Evolutionary conservation across 2,329 filamentous ascomycete genomes (phyloP), one percentile per base, ranked within the genome.

Genomic region (Paecilomyces variotii): DNA sequence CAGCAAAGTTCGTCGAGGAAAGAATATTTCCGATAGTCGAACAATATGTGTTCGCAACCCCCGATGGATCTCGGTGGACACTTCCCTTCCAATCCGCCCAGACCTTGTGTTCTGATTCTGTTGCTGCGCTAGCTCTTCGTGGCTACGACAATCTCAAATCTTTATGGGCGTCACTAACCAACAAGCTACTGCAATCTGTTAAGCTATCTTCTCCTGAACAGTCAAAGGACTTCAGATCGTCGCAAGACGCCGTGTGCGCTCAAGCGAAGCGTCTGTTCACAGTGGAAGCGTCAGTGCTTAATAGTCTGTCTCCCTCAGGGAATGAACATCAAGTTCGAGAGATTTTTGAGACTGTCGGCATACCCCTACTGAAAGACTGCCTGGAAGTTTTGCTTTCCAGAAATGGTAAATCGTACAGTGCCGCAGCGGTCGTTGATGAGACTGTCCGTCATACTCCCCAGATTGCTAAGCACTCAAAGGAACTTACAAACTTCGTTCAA

Each of bases 121-220:
- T 78, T 35, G 59, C 64, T 26, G 63, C 63, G 24, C 65, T 82
- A 53, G 63, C 68, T 19, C 69, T 77, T 12, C 69, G 75, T 49
- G 66, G 66, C 2, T 72, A 86, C 2, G 71, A 80, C 19, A 19
- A 0, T 64, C 76, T 2, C 76, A 70, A 77, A 14, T 72, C 78
- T 2, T 78, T 87, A 62, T 94, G 90, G 89, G 71, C 78, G 2
- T 77, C 77, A 1, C 73, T 91, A n/a, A 82, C 84, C 0, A 76
- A 82, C 0, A 71, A 79, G 0, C 75, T 96, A n/a, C 78, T 87
- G 27, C 78, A 84, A 32, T 81, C 83, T 39, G 85, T 96, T 58
- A 86, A 86, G 57, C 83, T 84, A 4, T 95, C 91, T 0, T 81
- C 90, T 4, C 91, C 92, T 0, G 91, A 93, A 68, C 86, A 93